A percentile compares a stretch with the other conserved stretches of the same genome.
Evolutionary conservation across 73 alveolate species (phyloP).

Genomic region (Paramecium sexaurelia): DNA sequence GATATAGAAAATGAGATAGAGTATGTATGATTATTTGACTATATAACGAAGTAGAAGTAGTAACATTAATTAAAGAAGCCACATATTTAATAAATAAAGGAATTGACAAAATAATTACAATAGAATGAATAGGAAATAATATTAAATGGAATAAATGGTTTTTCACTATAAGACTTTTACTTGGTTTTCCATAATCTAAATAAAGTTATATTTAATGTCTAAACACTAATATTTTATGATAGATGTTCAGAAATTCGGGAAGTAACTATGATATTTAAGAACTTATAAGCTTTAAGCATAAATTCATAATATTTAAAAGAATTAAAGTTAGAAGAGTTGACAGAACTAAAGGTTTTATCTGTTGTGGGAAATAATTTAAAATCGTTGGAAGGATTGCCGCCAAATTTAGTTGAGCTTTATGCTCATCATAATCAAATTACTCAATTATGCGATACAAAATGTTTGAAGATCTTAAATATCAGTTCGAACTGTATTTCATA

Average conservation of each 20-base stretch:
- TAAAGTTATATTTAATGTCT: background rate
- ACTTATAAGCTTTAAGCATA: background rate
- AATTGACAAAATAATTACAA: background rate
- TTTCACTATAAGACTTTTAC: background rate
- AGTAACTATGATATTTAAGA: background rate
- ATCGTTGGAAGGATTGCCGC: constrained; percentile 15
- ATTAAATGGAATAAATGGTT: background rate
- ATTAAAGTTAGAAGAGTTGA: constrained; percentile 5
- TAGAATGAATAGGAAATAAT: background rate
- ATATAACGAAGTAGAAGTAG: constrained; percentile 25
- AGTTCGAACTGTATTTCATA: background rate
- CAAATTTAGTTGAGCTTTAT: background rate
- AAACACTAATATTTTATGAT: background rate
- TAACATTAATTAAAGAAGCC: constrained; percentile 3
- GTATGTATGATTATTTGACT: background rate
- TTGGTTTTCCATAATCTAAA: background rate
- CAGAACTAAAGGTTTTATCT: constrained; percentile 11
- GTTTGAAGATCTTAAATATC: background rate
- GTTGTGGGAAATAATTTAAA: background rate
- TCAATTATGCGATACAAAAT: background rate
- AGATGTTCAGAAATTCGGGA: constrained; percentile 12
- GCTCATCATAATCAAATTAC: background rate
- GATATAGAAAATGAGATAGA: constrained; percentile 27
- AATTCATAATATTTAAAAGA: background rate
- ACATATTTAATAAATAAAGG: background rate